A percentile compares a stretch with the other conserved stretches of the same genome.
phyloP scores from a whole-genome alignment of 176 grass and related monocot species.

The Cenchrus purpureus region DNA sequence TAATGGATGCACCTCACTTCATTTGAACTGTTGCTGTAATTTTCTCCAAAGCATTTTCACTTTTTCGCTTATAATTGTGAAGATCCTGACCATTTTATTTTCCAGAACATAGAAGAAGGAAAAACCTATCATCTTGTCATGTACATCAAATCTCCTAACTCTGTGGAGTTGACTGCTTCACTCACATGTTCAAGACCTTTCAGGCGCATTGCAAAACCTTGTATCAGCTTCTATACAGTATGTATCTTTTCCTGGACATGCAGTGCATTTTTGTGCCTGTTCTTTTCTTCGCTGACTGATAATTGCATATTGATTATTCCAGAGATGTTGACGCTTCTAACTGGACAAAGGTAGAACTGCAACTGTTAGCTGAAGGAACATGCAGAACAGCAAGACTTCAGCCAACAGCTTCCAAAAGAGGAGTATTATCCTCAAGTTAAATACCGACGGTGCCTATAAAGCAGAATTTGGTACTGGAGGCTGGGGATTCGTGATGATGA shows the following conservation, averaged over 20 bases:
- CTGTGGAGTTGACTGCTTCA: conserved; percentile 9
- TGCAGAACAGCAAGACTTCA: conserved; percentile 54
- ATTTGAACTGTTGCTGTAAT: too few species aligned
- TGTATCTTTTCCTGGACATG: background rate
- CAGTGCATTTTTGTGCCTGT: background rate
- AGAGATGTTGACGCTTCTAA: conserved; percentile 26
- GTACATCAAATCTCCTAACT: conserved; percentile 14
- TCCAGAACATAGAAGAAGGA: conserved; percentile 94
- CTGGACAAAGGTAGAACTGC: conserved; percentile 59
- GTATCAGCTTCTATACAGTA: conserved; percentile 29
- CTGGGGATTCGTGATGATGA: too few species aligned
- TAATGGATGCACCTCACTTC: too few species aligned
- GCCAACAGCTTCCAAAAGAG: conserved; percentile 51
- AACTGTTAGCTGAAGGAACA: conserved; percentile 49
- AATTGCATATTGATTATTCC: background rate
- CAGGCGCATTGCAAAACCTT: conserved; percentile 13
- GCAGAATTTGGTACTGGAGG: too few species aligned
- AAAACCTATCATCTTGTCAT: conserved; percentile 82
- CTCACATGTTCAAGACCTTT: conserved; percentile 32
- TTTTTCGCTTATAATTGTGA: too few species aligned
- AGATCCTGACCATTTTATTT: too few species aligned
- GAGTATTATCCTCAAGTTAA: conserved; percentile 30
- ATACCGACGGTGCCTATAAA: too few species aligned
- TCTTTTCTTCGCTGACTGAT: background rate
- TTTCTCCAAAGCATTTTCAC: too few species aligned